These are phyloP conservation scores for Suillus lakei DNA, from an alignment of 768 basidiomycete species.

Conservation along the genomic window DNA sequence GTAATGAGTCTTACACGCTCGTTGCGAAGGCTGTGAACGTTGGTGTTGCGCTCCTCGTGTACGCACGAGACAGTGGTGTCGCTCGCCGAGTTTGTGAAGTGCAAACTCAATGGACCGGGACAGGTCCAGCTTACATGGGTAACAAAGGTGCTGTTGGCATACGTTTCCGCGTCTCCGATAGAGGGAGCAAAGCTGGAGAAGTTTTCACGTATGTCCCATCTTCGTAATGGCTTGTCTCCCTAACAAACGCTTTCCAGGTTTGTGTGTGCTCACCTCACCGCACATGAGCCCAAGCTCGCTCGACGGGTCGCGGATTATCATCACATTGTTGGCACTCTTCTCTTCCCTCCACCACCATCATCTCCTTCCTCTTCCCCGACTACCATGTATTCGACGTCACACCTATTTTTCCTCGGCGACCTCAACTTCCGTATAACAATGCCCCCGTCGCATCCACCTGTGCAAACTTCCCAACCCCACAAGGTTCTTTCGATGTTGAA, in stretches of 20 bases:
- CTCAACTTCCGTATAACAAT: conserved; percentile 88
- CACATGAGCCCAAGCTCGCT: conserved; percentile 70
- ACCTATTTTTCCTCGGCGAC: conserved; percentile 93
- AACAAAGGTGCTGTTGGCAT: conserved; percentile 96
- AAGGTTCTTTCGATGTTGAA: conserved; percentile 48
- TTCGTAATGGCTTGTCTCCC: neutral
- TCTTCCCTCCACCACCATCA: conserved; percentile 65
- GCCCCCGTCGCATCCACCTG: conserved; percentile 57
- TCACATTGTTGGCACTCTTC: conserved; percentile 78
- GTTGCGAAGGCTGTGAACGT: conserved; percentile 83
- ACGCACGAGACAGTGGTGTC: conserved; percentile 73
- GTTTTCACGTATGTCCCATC: conserved; percentile 72
- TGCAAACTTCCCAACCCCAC: conserved; percentile 33
- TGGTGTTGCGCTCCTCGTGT: conserved; percentile 87
- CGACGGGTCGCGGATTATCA: conserved; percentile 78
- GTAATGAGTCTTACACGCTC: conserved; percentile 76
- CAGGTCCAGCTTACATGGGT: conserved; percentile 78
- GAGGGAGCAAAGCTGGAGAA: conserved; percentile 66
- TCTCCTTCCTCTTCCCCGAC: conserved; percentile 45
- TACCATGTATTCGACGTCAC: conserved; percentile 83
- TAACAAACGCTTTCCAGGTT: conserved; percentile 57
- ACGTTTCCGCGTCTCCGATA: conserved; percentile 71
- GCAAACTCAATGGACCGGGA: conserved; percentile 77
- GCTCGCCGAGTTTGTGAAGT: conserved; percentile 66
- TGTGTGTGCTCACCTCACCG: conserved; percentile 90